Base-by-base conservation (phyloP, 805 yeast genomes). In the Schizosaccharomyces lindneri region DNA sequence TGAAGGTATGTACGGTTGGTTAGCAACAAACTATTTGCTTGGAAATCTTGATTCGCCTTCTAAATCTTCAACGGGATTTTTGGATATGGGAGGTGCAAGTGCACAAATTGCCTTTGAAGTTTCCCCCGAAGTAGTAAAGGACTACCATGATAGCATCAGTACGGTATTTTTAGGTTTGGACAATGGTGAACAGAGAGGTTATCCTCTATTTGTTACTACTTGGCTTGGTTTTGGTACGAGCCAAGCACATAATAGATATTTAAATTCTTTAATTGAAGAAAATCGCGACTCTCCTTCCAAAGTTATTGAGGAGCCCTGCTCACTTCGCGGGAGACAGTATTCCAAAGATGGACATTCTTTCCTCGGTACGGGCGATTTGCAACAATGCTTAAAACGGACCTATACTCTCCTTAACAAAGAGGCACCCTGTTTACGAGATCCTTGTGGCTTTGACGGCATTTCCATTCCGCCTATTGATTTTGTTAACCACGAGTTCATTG, bases 31-130 rank as follows among this genome's bases (percentile, higher is more conserved):
- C 70, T 93, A 90, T 71, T 72, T 93, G 62, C 78, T 84, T 71
- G 84, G 85, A 1, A 79, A 79, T 63, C 74, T 85, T 60, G 76
- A 82, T 64, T 67, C 65, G 3, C 63, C 63, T 13, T 69, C 65
- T 29, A 62, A 64, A 1, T 70, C 69, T 11, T 81, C 95, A 0
- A 83, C 79, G 65, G 98, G 98, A 4, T 90, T 93, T 67, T 84
- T 93, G 90, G 98, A 93, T 71, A 93, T 93, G 98, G 98, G 98
- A 17, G 98, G 98, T 15, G 98, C 98, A 0, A 87, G 96, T 1
- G 87, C 96, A 0, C 98, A 93, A 69, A 80, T 93, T 27, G 95
- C 97, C 7, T 93, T 89, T 76, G 88, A 85, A 7, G 97, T 97
- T 0, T 76, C 78, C 51, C 64, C 67, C 3, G 74, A 77, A n/a